Percentiles rank a stretch among this genome's conserved stretches.
Conservation (phyloP, 208 protist genomes). For the Trypanosoma grayi region DNA sequence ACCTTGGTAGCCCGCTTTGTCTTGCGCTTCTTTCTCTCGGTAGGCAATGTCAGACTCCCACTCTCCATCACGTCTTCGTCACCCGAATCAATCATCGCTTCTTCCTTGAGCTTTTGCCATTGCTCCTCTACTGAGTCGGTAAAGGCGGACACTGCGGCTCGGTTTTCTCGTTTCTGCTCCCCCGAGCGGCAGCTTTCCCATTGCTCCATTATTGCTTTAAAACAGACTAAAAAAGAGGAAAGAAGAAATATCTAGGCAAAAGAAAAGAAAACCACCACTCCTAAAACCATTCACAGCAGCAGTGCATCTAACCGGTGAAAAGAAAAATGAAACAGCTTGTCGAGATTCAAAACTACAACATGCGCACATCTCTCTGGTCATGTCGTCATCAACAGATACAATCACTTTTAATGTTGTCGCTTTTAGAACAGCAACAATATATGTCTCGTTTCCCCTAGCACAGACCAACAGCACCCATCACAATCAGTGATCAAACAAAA, state of each 20-base stretch:
- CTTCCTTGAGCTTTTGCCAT: constrained; percentile 56
- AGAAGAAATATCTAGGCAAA: neutral
- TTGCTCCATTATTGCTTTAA: constrained; percentile 17
- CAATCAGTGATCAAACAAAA: constrained; percentile 2
- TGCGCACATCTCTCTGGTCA: no score
- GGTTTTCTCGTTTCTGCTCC: constrained; percentile 23
- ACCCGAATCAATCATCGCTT: constrained; percentile 41
- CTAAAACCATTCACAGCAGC: neutral
- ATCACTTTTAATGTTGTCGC: no score
- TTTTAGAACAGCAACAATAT: no score
- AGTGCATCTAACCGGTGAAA: no score
- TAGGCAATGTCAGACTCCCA: constrained; percentile 8
- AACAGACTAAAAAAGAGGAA: neutral
- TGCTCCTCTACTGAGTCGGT: constrained; percentile 44
- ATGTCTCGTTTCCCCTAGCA: neutral
- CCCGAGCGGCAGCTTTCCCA: constrained; percentile 16
- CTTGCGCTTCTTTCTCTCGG: constrained; percentile 29
- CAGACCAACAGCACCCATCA: constrained; percentile 21
- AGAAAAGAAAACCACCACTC: no score
- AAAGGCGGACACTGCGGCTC: constrained; percentile 12
- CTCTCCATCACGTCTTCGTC: constrained; percentile 33
- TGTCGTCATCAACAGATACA: no score
- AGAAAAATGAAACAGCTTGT: constrained; percentile 4
- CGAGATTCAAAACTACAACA: no score
- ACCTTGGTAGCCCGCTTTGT: constrained; percentile 17